A percentile compares a stretch with the other conserved stretches of the same genome.
These are phyloP conservation scores for Saururus chinensis DNA, from an alignment of 164 flowering plant species.

Conservation along the genomic window DNA sequence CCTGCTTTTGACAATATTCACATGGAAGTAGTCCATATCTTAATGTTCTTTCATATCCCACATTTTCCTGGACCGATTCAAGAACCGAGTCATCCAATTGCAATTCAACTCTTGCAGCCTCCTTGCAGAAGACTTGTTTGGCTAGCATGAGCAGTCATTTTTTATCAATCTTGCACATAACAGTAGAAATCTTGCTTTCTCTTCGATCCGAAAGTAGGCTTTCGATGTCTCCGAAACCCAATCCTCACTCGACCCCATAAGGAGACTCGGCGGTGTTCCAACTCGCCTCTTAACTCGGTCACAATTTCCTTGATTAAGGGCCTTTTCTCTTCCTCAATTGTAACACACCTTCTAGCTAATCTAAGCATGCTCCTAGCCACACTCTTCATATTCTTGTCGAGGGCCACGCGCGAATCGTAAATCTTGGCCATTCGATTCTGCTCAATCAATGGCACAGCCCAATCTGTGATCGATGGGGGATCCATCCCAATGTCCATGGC, in stretches of 20 bases:
- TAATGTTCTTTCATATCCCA: not conserved
- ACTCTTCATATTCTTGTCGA: conserved; percentile 6
- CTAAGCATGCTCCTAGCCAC: conserved; percentile 13
- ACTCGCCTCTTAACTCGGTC: conserved; percentile 11
- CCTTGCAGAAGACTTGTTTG: not conserved
- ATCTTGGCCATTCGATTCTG: conserved; percentile 5
- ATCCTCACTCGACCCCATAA: conserved; percentile 7
- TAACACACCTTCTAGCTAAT: conserved; percentile 30
- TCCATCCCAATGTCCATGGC: conserved; percentile 32
- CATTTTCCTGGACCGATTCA: not conserved
- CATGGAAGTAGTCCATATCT: not conserved
- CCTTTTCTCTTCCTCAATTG: conserved; percentile 7
- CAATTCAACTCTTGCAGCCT: not conserved
- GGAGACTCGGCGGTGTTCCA: conserved; percentile 12
- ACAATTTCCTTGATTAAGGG: conserved; percentile 17
- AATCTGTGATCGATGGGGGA: conserved; percentile 33
- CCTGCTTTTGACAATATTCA: conserved; percentile 7
- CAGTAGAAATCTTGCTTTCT: conserved; percentile 1
- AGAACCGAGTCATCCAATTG: not conserved
- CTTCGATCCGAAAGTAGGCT: not conserved
- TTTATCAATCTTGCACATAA: conserved; percentile 2
- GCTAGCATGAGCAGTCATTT: not conserved
- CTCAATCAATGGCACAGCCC: conserved; percentile 19
- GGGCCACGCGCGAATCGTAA: conserved; percentile 9
- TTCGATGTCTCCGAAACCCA: conserved; percentile 3